Evolutionary conservation across 768 basidiomycete genomes (phyloP).

Genomic region (Phanerodontia chrysosporium): DNA sequence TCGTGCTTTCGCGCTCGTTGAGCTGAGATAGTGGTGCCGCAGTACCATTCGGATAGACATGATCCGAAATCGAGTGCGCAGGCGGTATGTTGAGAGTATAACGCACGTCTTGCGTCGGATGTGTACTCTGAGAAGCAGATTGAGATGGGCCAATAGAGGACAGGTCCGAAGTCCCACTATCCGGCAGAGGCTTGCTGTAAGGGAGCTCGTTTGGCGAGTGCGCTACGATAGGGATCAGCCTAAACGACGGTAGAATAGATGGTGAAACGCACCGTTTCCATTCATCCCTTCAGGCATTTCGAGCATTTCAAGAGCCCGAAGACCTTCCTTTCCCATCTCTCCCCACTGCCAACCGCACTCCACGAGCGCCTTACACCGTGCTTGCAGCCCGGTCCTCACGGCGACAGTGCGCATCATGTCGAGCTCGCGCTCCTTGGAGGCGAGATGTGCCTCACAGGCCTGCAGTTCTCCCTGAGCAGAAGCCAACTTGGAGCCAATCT

Average conservation of each 20-base stretch:
- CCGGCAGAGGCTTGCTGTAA: conserved; percentile 5
- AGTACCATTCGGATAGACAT: conserved; percentile 25
- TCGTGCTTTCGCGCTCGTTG: conserved; percentile 27
- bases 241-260: not conserved
- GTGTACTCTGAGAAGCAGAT: conserved; percentile 61
- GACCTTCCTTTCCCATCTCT: conserved; percentile 61
- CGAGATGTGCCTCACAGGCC: conserved; percentile 76
- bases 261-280: conserved; percentile 26
- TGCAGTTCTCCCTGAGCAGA: conserved; percentile 74
- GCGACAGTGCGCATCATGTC: conserved; percentile 47
- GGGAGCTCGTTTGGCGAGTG: not conserved
- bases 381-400: conserved; percentile 57
- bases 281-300: conserved; percentile 15
- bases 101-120: conserved; percentile 14
- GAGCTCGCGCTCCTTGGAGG: conserved; percentile 63
- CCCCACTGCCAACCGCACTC: conserved; percentile 68
- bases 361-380: conserved; percentile 59
- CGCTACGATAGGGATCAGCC: not conserved
- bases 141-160: conserved; percentile 76
- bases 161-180: conserved; percentile 40
- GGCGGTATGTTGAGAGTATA: conserved; percentile 41
- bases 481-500: conserved; percentile 42
- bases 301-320: conserved; percentile 37
- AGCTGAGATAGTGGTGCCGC: conserved; percentile 11
- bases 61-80: conserved; percentile 46